These are phyloP conservation scores for Phoma sp. DNA, from an alignment of 2,329 filamentous ascomycete genomes.

Conservation along the genomic window DNA sequence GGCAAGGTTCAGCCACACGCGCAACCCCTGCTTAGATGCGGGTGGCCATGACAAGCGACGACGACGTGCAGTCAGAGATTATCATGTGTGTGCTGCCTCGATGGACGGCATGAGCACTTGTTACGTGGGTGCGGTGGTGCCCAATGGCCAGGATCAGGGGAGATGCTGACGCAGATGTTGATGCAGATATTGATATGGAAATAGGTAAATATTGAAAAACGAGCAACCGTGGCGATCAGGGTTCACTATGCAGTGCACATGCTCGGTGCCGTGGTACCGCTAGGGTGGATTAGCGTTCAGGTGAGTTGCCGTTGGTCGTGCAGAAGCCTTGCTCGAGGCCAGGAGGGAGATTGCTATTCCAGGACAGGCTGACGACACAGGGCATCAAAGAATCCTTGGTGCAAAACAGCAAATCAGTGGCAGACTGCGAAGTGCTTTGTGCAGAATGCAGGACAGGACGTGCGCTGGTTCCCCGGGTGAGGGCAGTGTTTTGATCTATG, in stretches of 20 bases:
- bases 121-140: background rate
- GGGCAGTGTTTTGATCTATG: slow-evolving; percentile 24
- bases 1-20: slow-evolving; percentile 14
- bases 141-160: background rate
- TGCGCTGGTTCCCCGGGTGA: slow-evolving; percentile 25
- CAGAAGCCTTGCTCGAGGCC: background rate
- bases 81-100: background rate
- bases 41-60: background rate
- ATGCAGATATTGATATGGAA: too few species aligned
- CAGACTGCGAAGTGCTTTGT: background rate
- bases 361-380: background rate
- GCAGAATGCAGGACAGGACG: slow-evolving; percentile 9
- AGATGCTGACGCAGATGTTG: too few species aligned
- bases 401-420: too few species aligned
- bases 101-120: background rate
- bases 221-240: slow-evolving; percentile 7
- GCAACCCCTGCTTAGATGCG: slow-evolving; percentile 4
- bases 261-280: slow-evolving; percentile 14
- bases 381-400: too few species aligned
- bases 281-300: slow-evolving; percentile 4
- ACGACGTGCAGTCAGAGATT: background rate
- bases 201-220: background rate
- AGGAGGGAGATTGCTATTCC: background rate
- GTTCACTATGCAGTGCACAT: slow-evolving; percentile 13
- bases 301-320: slow-evolving; percentile 10